Evolutionary conservation across 2,329 filamentous ascomycete genomes (phyloP), one percentile per base, ranked within the genome.

Genomic region (Aotearoamyces nothofagi): DNA sequence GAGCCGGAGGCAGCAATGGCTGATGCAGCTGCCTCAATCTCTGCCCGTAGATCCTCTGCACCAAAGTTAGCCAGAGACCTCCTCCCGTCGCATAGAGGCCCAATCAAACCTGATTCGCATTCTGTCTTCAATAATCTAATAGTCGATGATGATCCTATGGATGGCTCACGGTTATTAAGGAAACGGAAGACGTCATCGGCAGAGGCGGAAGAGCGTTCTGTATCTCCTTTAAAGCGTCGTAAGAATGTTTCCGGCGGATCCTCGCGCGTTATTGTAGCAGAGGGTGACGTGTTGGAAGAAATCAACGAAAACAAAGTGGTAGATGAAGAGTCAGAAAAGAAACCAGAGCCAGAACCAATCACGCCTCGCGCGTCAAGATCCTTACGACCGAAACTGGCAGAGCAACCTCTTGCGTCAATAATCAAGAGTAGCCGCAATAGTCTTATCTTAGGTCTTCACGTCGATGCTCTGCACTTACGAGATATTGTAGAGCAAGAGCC

Each of bases 111-210:
- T 10, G 73, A 74, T 35, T 80, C 79, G 10, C 78, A 82, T 51
- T 84, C 80, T 0, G 70, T 83, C 15, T 84, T 84, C 51, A 78
- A 78, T 39, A 73, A 74, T 32, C 57, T 79, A 8, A 73, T 79
- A 20, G 60, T 79, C 30, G 69, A 78, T 30, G 77, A 78, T 36
- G 78, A 83, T 43, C 65, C 76, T 5, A 62, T 78, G 57, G 78
- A 87, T 51, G 79, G 77, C 25, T 75, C 81, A 6, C 75, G 83
- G 30, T 69, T 79, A 17, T 57, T 92, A 34, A 69, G 86, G 35
- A 92, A 92, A 55, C 72, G 86, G 30, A 92, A 87, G 52, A 76
- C 81, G 11, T 83, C 81, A 1, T 78, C 79, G 3, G 60, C 67
- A 9, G 67, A 71, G 33, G 59, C 56, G 38, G 60, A 81, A 37